phyloP scores from a whole-genome alignment of 2,329 filamentous ascomycete species.

The Talaromyces islandicus region DNA sequence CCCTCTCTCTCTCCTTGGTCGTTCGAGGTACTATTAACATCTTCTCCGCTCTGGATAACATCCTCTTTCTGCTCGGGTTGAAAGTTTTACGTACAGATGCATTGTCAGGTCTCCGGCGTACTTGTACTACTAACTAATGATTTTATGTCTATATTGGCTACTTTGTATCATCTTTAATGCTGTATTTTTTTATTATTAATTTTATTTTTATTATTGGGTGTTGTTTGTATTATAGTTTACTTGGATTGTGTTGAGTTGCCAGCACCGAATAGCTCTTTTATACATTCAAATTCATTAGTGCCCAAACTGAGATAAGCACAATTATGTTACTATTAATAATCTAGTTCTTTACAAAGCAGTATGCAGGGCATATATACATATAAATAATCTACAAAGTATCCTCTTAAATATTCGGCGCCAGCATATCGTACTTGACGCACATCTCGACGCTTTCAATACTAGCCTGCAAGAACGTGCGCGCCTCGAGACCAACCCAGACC shows the following conservation, averaged over 20 bases:
- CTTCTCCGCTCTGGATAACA: not conserved
- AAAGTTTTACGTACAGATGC: not conserved
- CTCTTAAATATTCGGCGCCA: conserved; percentile 74
- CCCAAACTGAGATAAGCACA: not conserved
- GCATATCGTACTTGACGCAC: conserved; percentile 83
- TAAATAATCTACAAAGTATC: not conserved
- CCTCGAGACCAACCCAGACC: conserved; percentile 87
- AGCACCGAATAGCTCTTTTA: not conserved
- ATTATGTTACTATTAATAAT: not conserved
- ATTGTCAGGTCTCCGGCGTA: not conserved
- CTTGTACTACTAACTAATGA: not conserved
- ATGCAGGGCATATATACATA: not conserved
- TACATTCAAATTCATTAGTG: not conserved
- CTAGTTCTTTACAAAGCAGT: not conserved
- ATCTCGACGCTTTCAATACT: conserved; percentile 84
- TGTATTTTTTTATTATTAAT: too few relatives aligned
- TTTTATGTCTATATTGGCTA: not conserved
- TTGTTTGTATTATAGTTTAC: not conserved
- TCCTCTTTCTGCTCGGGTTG: not conserved
- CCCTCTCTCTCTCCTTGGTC: not conserved
- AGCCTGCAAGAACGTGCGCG: conserved; percentile 80
- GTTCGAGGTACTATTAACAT: not conserved
- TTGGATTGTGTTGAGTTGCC: not conserved
- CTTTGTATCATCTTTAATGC: not conserved
- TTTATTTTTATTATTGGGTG: too few relatives aligned